Conservation (phyloP, 1,284 basidiomycete species). For the Ustilago crameri region DNA sequence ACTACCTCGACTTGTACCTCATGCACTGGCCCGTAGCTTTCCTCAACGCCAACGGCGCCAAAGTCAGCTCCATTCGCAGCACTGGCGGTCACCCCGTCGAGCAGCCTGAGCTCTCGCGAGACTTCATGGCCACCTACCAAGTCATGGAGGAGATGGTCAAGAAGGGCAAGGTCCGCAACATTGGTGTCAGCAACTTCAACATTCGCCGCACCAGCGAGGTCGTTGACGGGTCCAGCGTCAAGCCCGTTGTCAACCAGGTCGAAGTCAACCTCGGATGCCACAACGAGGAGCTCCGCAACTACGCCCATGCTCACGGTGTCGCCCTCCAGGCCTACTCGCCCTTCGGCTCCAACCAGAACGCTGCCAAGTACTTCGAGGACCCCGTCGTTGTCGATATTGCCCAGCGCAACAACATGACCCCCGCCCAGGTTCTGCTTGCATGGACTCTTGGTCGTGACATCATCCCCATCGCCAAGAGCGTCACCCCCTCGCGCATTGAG, state of each 20-base stretch:
- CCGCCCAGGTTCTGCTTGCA: slow-evolving; percentile 56
- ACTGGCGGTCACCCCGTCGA: slow-evolving; percentile 73
- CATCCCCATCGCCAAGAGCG: slow-evolving; percentile 54
- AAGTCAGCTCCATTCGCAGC: slow-evolving; percentile 52
- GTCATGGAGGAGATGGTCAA: slow-evolving; percentile 63
- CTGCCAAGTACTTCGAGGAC: slow-evolving; percentile 49
- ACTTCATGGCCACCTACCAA: slow-evolving; percentile 58
- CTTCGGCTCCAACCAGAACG: slow-evolving; percentile 56
- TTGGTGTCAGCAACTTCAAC: slow-evolving; percentile 74
- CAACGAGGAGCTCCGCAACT: slow-evolving; percentile 81
- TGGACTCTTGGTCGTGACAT: slow-evolving; percentile 60
- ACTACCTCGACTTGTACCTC: slow-evolving; percentile 83
- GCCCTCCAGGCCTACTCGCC: slow-evolving; percentile 61
- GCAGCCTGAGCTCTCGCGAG: slow-evolving; percentile 73
- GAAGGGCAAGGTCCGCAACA: slow-evolving; percentile 63
- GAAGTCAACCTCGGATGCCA: slow-evolving; percentile 70
- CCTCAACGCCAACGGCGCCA: slow-evolving; percentile 56
- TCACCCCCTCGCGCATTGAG: slow-evolving; percentile 52
- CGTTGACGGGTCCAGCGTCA: slow-evolving; percentile 43
- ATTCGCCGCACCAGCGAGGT: slow-evolving; percentile 56
- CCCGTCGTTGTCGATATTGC: slow-evolving; percentile 57
- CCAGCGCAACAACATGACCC: slow-evolving; percentile 56
- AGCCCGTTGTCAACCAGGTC: slow-evolving; percentile 63
- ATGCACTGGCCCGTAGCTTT: slow-evolving; percentile 76
- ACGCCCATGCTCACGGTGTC: slow-evolving; percentile 70